Conservation (phyloP, 176 grass and related monocot species). For the Avena eriantha region DNA sequence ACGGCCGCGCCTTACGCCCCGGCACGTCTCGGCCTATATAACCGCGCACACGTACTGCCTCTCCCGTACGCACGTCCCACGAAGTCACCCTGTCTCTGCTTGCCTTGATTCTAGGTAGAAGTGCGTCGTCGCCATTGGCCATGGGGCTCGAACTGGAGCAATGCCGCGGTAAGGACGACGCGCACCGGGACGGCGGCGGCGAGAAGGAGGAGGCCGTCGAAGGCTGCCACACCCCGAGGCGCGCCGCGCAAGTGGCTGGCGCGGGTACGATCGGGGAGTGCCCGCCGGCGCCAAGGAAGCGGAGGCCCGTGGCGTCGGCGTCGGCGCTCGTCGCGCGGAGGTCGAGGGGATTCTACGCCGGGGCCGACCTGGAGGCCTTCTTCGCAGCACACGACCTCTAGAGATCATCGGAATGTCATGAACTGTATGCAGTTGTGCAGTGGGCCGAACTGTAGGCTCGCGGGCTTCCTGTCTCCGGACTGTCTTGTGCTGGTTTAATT, state of each 20-base stretch:
- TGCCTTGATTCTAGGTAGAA: neutral
- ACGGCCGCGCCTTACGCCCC: neutral
- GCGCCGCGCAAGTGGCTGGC: neutral
- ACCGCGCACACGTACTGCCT: neutral
- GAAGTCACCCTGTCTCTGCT: neutral
- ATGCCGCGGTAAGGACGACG: neutral
- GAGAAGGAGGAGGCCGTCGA: neutral
- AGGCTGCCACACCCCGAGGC: conserved; percentile 33
- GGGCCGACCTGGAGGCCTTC: conserved; percentile 47
- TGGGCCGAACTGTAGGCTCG: neutral
- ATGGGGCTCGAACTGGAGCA: conserved; percentile 29
- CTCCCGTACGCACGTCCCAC: neutral
- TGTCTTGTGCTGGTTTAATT: neutral
- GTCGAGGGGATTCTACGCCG: conserved; percentile 38
- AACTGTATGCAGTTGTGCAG: too few species aligned
- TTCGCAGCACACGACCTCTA: conserved; percentile 42
- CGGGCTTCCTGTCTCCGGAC: neutral
- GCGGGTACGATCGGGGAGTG: neutral
- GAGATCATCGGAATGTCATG: neutral
- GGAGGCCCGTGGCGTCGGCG: neutral
- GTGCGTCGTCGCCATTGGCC: too few species aligned
- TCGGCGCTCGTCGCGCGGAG: neutral
- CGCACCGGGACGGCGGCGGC: neutral
- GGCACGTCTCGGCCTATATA: neutral
- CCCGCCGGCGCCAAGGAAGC: conserved; percentile 41